Conservation (phyloP, 2,329 filamentous ascomycete species). For the Pestalotiopsis sp. region DNA sequence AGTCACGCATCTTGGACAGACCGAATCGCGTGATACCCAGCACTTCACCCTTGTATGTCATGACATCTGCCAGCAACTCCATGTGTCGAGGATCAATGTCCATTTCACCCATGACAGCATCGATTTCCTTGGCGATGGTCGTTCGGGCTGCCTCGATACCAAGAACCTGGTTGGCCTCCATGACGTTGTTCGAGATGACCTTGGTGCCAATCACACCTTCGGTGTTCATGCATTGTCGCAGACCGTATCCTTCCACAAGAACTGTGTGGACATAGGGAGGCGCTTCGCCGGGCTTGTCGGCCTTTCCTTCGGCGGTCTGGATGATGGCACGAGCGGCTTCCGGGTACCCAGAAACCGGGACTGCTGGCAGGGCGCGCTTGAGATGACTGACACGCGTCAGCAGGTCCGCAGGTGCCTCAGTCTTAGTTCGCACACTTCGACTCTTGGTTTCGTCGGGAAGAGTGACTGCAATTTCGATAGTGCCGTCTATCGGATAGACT, state of each 20-base stretch:
- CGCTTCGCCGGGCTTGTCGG: constrained; percentile 3
- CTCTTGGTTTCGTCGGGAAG: constrained; percentile 54
- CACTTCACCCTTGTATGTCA: constrained; percentile 98
- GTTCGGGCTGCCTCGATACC: constrained; percentile 92
- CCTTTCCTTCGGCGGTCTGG: constrained; percentile 70
- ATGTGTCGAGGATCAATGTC: constrained; percentile 97
- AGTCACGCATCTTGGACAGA: constrained; percentile 93
- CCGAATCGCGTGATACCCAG: constrained; percentile 96
- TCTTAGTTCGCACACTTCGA: constrained; percentile 49
- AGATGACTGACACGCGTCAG: constrained; percentile 82
- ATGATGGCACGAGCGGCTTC: constrained; percentile 87
- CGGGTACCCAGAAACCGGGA: constrained; percentile 89
- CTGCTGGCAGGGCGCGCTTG: constrained; percentile 76
- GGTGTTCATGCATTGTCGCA: constrained; percentile 88
- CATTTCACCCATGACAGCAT: constrained; percentile 89
- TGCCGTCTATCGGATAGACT: constrained; percentile 52
- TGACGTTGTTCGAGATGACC: constrained; percentile 81
- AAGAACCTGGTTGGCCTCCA: constrained; percentile 84
- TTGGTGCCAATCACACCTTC: constrained; percentile 82
- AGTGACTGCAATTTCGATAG: constrained; percentile 74
- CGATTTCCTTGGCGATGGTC: constrained; percentile 89
- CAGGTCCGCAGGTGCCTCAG: constrained; percentile 62
- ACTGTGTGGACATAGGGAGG: constrained; percentile 55
- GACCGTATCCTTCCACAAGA: constrained; percentile 92
- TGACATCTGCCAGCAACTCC: constrained; percentile 94